Conservation (phyloP, 208 protist species). For the Acanthamoeba lenticulata region DNA sequence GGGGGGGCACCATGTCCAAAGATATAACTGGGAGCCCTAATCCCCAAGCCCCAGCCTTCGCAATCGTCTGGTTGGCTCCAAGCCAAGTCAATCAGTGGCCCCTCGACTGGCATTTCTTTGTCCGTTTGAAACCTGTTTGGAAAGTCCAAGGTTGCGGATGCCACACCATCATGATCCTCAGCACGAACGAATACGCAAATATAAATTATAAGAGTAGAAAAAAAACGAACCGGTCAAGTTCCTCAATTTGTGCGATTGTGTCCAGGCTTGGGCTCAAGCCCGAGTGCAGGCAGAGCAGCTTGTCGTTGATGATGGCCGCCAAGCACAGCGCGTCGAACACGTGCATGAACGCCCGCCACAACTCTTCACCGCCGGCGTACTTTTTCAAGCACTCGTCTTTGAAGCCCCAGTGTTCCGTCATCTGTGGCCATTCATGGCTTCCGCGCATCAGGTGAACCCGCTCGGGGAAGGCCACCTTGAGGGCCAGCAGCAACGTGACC, state of each 20-base stretch:
- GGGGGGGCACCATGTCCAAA: slow-evolving; percentile 86
- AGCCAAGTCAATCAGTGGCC: slow-evolving; percentile 96
- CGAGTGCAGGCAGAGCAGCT: slow-evolving; percentile 90
- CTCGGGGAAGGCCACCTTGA: slow-evolving; percentile 93
- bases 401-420: slow-evolving; percentile 96
- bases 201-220: slow-evolving; percentile 95
- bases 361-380: slow-evolving; percentile 93
- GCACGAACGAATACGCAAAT: not conserved
- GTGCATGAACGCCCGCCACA: slow-evolving; percentile 98
- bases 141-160: not conserved
- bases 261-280: slow-evolving; percentile 95
- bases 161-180: not conserved
- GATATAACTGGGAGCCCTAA: slow-evolving; percentile 85
- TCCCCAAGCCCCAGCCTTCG: slow-evolving; percentile 50
- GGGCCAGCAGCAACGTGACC: slow-evolving; percentile 93
- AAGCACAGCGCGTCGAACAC: slow-evolving; percentile 99
- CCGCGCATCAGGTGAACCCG: slow-evolving; percentile 94
- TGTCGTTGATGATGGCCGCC: slow-evolving; percentile 96
- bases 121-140: not conserved
- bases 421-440: slow-evolving; percentile 90
- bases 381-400: slow-evolving; percentile 99
- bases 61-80: slow-evolving; percentile 96
- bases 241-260: slow-evolving; percentile 93
- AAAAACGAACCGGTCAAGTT: slow-evolving; percentile 96
- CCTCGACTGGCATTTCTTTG: slow-evolving; percentile 83